Conservation (phyloP, 345 rosid genomes). For the Capsella bursapastoris region DNA sequence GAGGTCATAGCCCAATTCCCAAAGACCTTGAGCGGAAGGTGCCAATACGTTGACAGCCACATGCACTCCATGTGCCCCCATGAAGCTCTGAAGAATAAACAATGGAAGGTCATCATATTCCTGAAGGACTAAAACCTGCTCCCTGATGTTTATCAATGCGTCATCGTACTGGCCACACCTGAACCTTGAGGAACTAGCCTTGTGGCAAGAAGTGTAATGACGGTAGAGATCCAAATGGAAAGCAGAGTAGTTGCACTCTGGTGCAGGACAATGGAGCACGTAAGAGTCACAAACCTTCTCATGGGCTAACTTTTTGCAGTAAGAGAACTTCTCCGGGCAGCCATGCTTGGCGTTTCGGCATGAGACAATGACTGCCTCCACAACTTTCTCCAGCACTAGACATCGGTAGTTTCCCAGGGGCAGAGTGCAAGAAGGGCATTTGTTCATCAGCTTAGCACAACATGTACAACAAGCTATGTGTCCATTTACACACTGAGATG, state of each 20-base stretch:
- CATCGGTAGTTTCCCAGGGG: background rate
- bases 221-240: background rate
- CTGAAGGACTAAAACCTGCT: background rate
- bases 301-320: background rate
- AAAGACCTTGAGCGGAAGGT: too few species aligned
- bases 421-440: background rate
- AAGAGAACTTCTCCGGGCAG: background rate
- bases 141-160: background rate
- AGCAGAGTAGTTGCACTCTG: background rate
- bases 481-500: background rate
- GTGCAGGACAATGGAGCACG: background rate
- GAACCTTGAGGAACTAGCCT: background rate
- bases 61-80: too few species aligned
- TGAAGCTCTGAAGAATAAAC: too few species aligned
- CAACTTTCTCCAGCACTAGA: background rate
- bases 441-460: background rate
- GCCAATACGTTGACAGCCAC: too few species aligned
- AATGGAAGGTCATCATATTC: background rate
- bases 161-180: background rate
- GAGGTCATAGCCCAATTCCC: too few species aligned
- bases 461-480: background rate
- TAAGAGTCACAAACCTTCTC: background rate
- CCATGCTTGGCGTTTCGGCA: constrained; percentile 3
- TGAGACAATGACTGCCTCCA: background rate
- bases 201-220: background rate